These are phyloP conservation scores for Gossypium longicalyx DNA, from an alignment of 345 rosid genomes.

Conservation along the genomic window DNA sequence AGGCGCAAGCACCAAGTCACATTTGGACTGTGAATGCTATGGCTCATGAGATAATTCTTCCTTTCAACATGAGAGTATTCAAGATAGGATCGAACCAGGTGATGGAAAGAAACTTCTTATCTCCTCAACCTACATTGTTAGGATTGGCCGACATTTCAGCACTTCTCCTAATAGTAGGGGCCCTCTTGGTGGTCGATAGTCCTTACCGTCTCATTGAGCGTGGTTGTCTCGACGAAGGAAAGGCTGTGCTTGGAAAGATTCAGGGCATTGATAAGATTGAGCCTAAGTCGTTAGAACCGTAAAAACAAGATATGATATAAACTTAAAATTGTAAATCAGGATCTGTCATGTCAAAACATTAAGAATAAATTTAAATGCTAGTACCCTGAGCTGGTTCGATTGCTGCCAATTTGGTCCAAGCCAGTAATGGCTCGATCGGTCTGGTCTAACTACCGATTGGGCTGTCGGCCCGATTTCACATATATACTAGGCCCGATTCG, in stretches of 20 bases:
- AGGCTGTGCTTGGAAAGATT: slow-evolving; percentile 64
- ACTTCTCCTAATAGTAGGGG: slow-evolving; percentile 61
- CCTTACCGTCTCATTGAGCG: slow-evolving; percentile 88
- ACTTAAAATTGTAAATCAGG: too few species aligned
- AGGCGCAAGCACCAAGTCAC: too few species aligned
- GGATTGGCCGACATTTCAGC: slow-evolving; percentile 88
- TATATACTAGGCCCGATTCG: too few species aligned
- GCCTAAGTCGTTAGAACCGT: slow-evolving; percentile 62
- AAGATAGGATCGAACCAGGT: slow-evolving; percentile 36
- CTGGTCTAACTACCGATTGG: too few species aligned
- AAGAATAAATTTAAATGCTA: too few species aligned
- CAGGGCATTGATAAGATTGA: slow-evolving; percentile 79
- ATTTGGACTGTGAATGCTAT: slow-evolving; percentile 19
- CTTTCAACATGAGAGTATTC: slow-evolving; percentile 47
- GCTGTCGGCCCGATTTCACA: too few species aligned
- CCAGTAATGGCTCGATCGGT: too few species aligned
- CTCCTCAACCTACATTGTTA: slow-evolving; percentile 64
- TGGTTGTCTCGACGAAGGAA: slow-evolving; percentile 79
- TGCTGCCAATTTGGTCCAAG: too few species aligned
- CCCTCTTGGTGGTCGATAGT: slow-evolving; percentile 76
- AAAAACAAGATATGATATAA: too few species aligned
- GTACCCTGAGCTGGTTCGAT: too few species aligned
- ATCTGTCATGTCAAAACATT: neutral
- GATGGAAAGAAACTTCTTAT: slow-evolving; percentile 62
- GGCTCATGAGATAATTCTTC: slow-evolving; percentile 34